Base-by-base conservation (phyloP, 2,329 filamentous ascomycete genomes). In the Ascochyta rabiei region DNA sequence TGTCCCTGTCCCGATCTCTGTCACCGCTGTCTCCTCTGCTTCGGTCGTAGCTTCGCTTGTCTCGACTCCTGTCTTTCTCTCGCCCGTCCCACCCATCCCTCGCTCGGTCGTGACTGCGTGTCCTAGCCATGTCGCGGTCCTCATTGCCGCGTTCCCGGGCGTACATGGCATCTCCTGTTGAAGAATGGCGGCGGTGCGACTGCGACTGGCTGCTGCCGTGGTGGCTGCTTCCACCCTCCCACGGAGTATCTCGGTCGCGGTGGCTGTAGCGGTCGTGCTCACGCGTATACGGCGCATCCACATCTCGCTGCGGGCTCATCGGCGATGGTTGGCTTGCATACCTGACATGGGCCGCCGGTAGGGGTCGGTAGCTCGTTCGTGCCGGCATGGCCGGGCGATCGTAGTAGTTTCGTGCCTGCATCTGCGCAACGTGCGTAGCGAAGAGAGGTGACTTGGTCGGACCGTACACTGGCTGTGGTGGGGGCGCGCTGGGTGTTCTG, bases 381-480 rank as follows among this genome's bases (percentile, higher is more conserved):
- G 63, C 47, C 0, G 69, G 59, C 64, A 73, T 64, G 2, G 57
- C 41, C 2, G 72, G 71, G 16, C 71, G 53, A 7, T 71, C 68
- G 43, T 74, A 69, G 56, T 73, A 69, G 23, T 66, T 69, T 1
- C 68, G 63, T 26, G 68, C 66, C 53, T 77, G 69, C 30, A 75
- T 49, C 23, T 76, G 72, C 6, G 77, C 77, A 4, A 80, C 73
- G 15, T 78, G 76, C 0, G 78, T 77, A 4, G 80, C 80, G 55
- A 81, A 81, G 3, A 80, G 62, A 3, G 79, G 80, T 1, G 73
- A 69, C 38, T 76, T 76, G 2, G 76, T 79, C 2, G 80, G 80
- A 6, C 70, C 76, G 59, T 80, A 82, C 1, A 73, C 66, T 13
- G 68, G 64, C n/a, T 60, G 61, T 6, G 62, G 62, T 28, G 65